Percentiles rank a stretch among this genome's conserved stretches.
These are phyloP conservation scores for Sporothrix humicola DNA, from an alignment of 2,329 filamentous ascomycete species.

Conservation along the genomic window DNA sequence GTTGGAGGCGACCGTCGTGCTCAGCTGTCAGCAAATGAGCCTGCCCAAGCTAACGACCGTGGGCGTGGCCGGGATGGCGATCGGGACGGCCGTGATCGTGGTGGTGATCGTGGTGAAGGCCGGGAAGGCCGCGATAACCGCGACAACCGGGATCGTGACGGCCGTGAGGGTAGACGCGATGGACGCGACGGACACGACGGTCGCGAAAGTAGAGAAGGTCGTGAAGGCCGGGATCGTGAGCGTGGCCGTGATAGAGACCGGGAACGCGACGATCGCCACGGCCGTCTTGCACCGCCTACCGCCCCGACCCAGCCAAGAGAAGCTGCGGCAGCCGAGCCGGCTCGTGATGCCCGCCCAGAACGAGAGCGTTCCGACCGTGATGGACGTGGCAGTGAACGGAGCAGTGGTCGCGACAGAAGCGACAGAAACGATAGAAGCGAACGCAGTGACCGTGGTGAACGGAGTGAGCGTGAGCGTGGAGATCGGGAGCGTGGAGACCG, in stretches of 20 bases:
- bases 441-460: conserved; percentile 22
- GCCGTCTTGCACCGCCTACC: conserved; percentile 43
- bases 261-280: conserved; percentile 53
- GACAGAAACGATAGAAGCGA: conserved; percentile 16
- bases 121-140: conserved; percentile 50
- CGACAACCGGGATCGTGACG: conserved; percentile 46
- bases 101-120: conserved; percentile 50
- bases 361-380: not conserved
- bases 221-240: conserved; percentile 8
- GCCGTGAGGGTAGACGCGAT: conserved; percentile 50
- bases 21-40: conserved; percentile 38
- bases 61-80: conserved; percentile 15
- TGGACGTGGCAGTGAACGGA: not conserved
- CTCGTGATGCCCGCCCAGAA: not conserved
- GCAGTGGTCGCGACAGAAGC: not conserved
- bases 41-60: conserved; percentile 37
- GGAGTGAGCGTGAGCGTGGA: not conserved
- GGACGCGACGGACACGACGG: conserved; percentile 44
- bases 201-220: too few species aligned
- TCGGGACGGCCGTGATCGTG: conserved; percentile 48
- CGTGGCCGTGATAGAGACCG: conserved; percentile 41
- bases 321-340: not conserved
- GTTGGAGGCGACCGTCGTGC: conserved; percentile 47
- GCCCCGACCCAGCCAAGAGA: not conserved
- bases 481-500: conserved; percentile 41